phyloP scores from a whole-genome alignment of 2,329 filamentous ascomycete species.

The Fusarium sp. region DNA sequence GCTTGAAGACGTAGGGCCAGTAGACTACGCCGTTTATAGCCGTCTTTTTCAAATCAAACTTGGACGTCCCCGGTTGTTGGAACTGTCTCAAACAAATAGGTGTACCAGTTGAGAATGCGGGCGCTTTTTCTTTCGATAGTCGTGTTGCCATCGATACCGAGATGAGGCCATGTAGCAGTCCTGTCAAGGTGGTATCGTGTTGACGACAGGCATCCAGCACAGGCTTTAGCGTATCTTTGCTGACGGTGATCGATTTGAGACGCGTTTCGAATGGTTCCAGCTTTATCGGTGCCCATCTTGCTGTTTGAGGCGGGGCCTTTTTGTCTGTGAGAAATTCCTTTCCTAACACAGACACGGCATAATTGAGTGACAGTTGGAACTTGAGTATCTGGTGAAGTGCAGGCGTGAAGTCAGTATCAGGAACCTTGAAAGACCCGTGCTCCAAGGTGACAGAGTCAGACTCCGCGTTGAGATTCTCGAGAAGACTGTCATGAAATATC shows the following conservation, averaged over 20 bases:
- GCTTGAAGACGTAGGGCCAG: constrained; percentile 5
- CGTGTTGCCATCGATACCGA: constrained; percentile 10
- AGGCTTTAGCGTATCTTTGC: background rate
- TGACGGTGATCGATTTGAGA: background rate
- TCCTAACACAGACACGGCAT: background rate
- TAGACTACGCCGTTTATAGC: constrained; percentile 3
- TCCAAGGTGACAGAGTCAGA: background rate
- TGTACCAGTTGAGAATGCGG: constrained; percentile 5
- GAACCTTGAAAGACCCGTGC: constrained; percentile 11
- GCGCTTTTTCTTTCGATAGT: background rate
- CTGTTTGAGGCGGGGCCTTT: background rate
- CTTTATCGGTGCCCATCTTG: constrained; percentile 16
- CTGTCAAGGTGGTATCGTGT: constrained; percentile 14
- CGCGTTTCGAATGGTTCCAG: background rate
- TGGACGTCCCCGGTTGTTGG: background rate
- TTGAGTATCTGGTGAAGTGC: constrained; percentile 4
- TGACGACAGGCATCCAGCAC: constrained; percentile 1
- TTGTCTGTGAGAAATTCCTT: background rate
- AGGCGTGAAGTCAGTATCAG: background rate
- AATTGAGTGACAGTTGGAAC: background rate
- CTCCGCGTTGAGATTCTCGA: background rate
- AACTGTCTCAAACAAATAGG: constrained; percentile 21
- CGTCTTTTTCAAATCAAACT: constrained; percentile 1
- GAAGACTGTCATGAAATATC: constrained; percentile 7
- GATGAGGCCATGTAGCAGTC: background rate